Percentiles rank a stretch among this genome's conserved stretches.
Evolutionary conservation across 83 land plant species (phyloP).

Genomic region (Larix sibirica): DNA sequence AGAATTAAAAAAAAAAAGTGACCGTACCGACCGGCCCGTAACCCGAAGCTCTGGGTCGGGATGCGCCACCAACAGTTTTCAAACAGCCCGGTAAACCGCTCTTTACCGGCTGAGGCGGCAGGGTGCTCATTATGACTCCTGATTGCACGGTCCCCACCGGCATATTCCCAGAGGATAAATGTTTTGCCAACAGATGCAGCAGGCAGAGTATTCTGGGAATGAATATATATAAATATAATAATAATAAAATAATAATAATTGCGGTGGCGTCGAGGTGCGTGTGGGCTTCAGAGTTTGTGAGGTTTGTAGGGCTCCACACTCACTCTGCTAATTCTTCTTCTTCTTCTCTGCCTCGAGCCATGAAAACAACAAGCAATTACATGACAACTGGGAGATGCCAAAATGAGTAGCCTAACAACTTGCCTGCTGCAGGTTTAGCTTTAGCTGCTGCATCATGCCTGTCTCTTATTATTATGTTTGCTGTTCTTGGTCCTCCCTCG

Average conservation of each 20-base stretch:
- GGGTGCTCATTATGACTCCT: constrained; percentile 9
- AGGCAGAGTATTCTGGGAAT: background rate
- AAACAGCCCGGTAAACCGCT: constrained; percentile 15
- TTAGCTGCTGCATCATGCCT: too few relatives aligned
- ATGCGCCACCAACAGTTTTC: background rate
- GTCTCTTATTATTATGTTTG: too few relatives aligned
- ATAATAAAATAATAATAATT: background rate
- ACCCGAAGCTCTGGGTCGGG: background rate
- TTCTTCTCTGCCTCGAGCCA: background rate
- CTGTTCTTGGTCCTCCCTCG: too few relatives aligned
- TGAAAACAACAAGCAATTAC: too few relatives aligned
- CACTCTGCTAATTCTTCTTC: background rate
- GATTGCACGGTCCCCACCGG: constrained; percentile 15
- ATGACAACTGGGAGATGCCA: too few relatives aligned
- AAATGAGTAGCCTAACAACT: too few relatives aligned
- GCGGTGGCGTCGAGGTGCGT: background rate
- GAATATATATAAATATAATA: background rate
- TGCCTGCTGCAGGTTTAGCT: too few relatives aligned
- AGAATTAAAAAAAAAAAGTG: background rate
- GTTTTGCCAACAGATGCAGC: background rate
- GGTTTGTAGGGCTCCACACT: constrained; percentile 20
- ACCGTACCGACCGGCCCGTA: constrained; percentile 15
- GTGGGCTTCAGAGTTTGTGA: background rate
- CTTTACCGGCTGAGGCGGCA: background rate
- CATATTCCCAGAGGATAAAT: constrained; percentile 1